Percentiles rank a stretch among this genome's conserved stretches.
phyloP scores from a whole-genome alignment of 805 yeast species.

The Nakazawaea siamensis region DNA sequence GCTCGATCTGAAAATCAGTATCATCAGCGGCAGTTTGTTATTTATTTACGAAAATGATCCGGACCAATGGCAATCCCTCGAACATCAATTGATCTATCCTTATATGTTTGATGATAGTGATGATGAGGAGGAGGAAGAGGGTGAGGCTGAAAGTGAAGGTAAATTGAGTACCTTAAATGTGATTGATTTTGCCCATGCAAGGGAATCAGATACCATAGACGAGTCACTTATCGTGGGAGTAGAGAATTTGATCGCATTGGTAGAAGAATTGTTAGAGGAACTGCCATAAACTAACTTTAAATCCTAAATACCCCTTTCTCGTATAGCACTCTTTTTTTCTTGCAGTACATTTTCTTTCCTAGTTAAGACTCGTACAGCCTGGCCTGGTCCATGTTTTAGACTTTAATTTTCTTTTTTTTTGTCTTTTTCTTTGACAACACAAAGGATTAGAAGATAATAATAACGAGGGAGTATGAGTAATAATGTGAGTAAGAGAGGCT shows the following conservation, averaged over 20 bases:
- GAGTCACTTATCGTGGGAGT: conserved; percentile 65
- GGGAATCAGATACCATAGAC: conserved; percentile 50
- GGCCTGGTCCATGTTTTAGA: too few relatives aligned
- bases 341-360: too few relatives aligned
- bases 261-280: conserved; percentile 20
- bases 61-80: conserved; percentile 37
- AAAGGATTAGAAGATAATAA: too few relatives aligned
- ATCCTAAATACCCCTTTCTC: too few relatives aligned
- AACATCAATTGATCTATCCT: conserved; percentile 27
- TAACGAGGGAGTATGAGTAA: too few relatives aligned
- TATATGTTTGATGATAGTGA: conserved; percentile 20
- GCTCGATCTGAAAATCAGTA: conserved; percentile 50
- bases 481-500: too few relatives aligned
- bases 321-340: too few relatives aligned
- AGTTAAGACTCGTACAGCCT: too few relatives aligned
- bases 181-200: conserved; percentile 91
- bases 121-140: conserved; percentile 23
- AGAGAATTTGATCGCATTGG: conserved; percentile 42
- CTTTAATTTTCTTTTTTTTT: too few relatives aligned
- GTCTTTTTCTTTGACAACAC: too few relatives aligned
- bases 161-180: conserved; percentile 53
- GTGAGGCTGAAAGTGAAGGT: conserved; percentile 19
- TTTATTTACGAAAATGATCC: conserved; percentile 67
- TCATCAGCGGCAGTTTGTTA: conserved; percentile 66
- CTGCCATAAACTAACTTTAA: too few relatives aligned